A percentile compares a stretch with the other conserved stretches of the same genome.
Evolutionary conservation across 495 filamentous ascomycete species (phyloP).

Genomic region (Neurospora sp.): DNA sequence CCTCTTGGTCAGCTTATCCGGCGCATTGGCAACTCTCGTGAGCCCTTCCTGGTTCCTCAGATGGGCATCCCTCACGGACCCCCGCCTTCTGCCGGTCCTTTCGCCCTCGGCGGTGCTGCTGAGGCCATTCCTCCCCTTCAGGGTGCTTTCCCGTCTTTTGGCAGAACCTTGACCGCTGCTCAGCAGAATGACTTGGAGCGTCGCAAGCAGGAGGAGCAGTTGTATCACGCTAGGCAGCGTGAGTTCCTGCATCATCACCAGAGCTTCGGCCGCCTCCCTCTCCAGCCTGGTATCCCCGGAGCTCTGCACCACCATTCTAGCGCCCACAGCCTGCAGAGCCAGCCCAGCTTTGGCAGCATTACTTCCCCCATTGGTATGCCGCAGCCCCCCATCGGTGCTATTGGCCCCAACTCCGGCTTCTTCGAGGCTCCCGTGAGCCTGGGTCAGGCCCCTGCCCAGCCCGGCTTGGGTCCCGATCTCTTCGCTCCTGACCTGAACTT

Average conservation of each 20-base stretch:
- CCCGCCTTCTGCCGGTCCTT: conserved; percentile 37
- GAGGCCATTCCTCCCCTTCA: conserved; percentile 90
- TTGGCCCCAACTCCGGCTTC: conserved; percentile 46
- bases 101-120: conserved; percentile 37
- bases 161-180: conserved; percentile 92
- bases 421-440: conserved; percentile 49
- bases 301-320: conserved; percentile 85
- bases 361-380: conserved; percentile 74
- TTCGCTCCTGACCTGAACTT: conserved; percentile 39
- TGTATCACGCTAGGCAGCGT: conserved; percentile 87
- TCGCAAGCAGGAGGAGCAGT: conserved; percentile 96
- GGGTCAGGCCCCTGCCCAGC: conserved; percentile 8
- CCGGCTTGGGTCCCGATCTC: conserved; percentile 27
- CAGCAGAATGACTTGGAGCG: conserved; percentile 96
- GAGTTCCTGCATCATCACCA: conserved; percentile 55
- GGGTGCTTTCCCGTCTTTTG: conserved; percentile 89
- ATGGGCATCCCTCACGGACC: conserved; percentile 87
- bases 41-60: conserved; percentile 94
- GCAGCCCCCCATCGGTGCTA: conserved; percentile 55
- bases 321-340: conserved; percentile 88
- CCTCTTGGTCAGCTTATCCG: conserved; percentile 91
- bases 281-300: conserved; percentile 60
- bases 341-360: conserved; percentile 89
- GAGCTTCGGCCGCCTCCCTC: conserved; percentile 48
- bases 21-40: conserved; percentile 91